Evolutionary conservation across 2,329 filamentous ascomycete genomes (phyloP), one percentile per base, ranked within the genome.

Genomic region (Trichoderma hamatum): DNA sequence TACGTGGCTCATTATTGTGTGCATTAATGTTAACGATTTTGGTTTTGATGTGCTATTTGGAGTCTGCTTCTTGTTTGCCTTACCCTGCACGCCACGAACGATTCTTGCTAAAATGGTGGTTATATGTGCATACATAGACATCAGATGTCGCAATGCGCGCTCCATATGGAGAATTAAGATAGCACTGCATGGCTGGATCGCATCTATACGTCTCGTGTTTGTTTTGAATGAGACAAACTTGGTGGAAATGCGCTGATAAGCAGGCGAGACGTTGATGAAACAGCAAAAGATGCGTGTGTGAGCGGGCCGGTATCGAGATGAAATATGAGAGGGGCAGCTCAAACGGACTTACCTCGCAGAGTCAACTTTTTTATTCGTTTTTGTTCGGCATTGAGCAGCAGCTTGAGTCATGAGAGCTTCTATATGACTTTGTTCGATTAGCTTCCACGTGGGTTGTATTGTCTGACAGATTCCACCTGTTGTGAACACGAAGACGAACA

Each of bases 251-350:
- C 19, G 6, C 16, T 21, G 49, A 46, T 46, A 32, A 55, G 51
- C 32, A 19, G 39, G 30, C 63, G 63, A 67, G 63, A 67, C 63
- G 19, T 51, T 49, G 63, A 67, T 67, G 63, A 67, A 67, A 67
- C 63, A 39, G 32, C 14, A n/a, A 24, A 28, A 14, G 28, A 49
- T 55, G 54, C 19, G 63, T 66, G 63, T 66, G 63, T 49, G 54
- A 51, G 34, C 39, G 54, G 49, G 32, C 49, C 49, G 32, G 49
- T 24, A 28, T 55, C 39, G 60, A 63, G 24, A 52, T 30, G 30
- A 49, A 39, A 54, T 32, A 64, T 51, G n/a, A 19, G 30, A 30
- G 30, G 43, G 28, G 21, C 34, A 30, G 43, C 43, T 43, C 43
- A n/a, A 13, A 61, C 28, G 43, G 14, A 62, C 21, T 36, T 36